A percentile compares a stretch with the other conserved stretches of the same genome.
Conservation (phyloP, 352 stramenopile genomes). For the Phytophthora citricola region DNA sequence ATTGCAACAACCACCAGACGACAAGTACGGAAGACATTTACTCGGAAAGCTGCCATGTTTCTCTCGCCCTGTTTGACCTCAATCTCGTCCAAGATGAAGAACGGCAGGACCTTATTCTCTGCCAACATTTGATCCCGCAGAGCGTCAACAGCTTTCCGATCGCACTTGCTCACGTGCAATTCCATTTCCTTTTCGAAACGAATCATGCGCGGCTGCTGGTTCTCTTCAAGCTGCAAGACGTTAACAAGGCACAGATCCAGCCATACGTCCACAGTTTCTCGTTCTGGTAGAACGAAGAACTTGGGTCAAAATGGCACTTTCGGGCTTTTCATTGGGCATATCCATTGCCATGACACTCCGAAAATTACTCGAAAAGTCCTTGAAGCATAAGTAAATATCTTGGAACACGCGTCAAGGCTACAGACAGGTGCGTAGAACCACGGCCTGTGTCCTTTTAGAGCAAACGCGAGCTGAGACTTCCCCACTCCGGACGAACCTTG, state of each 20-base stretch:
- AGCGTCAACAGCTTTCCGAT: not conserved
- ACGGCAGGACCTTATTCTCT: slow-evolving; percentile 5
- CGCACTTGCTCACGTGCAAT: slow-evolving; percentile 9
- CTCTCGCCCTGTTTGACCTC: too few species aligned
- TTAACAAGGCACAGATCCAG: slow-evolving; percentile 5
- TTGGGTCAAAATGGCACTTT: slow-evolving; percentile 3
- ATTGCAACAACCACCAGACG: too few species aligned
- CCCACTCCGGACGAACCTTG: slow-evolving; percentile 12
- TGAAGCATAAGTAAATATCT: too few species aligned
- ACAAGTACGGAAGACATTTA: too few species aligned
- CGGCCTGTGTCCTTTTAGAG: slow-evolving; percentile 3
- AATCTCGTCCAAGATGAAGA: slow-evolving; percentile 26
- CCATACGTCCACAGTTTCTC: slow-evolving; percentile 11
- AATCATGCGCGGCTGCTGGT: slow-evolving; percentile 9
- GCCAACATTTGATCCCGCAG: not conserved
- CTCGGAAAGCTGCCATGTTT: too few species aligned
- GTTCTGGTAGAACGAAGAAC: not conserved
- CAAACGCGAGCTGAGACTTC: slow-evolving; percentile 16
- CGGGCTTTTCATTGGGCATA: not conserved
- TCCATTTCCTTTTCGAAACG: not conserved
- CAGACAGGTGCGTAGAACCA: slow-evolving; percentile 21
- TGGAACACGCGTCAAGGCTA: too few species aligned
- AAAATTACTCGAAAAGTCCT: too few species aligned
- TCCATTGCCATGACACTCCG: not conserved
- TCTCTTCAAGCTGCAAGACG: not conserved